A percentile compares a stretch with the other conserved stretches of the same genome.
These are phyloP conservation scores for Aspergillus luchuensis DNA, from an alignment of 2,329 filamentous ascomycete genomes.

Conservation along the genomic window DNA sequence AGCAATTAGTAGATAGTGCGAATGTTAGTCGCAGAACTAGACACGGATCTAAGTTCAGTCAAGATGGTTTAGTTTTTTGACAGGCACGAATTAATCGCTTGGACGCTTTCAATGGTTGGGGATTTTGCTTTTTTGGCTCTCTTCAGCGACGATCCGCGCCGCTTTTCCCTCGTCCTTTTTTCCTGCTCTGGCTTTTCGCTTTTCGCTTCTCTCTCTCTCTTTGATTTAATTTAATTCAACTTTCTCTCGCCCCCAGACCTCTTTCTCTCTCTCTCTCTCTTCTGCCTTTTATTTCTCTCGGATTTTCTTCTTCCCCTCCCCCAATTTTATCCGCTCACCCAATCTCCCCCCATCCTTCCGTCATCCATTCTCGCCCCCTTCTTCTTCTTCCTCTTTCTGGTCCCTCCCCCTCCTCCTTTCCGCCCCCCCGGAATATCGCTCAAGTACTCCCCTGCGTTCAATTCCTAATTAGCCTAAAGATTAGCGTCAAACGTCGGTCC, in stretches of 20 bases:
- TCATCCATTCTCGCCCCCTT: no score
- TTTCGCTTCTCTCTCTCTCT: not conserved
- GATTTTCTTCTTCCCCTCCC: no score
- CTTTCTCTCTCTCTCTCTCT: not conserved
- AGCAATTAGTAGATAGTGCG: no score
- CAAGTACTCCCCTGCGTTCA: not conserved
- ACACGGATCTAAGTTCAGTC: not conserved
- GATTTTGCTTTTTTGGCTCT: slow-evolving; percentile 1
- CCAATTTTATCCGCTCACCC: no score
- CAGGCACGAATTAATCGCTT: no score
- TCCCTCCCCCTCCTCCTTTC: not conserved
- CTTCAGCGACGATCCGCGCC: not conserved
- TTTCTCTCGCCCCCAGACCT: not conserved
- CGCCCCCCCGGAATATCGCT: no score
- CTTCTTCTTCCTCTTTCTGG: not conserved
- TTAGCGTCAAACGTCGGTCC: not conserved
- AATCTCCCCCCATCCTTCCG: no score
- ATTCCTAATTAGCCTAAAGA: not conserved
- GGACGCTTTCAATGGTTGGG: not conserved
- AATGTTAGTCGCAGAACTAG: no score
- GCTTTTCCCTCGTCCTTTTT: not conserved
- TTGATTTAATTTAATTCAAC: not conserved
- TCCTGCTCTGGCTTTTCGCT: no score
- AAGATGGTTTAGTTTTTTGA: no score
- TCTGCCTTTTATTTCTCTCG: not conserved